Conservation (phyloP, 1,284 basidiomycete genomes). For the Mycena sp. region DNA sequence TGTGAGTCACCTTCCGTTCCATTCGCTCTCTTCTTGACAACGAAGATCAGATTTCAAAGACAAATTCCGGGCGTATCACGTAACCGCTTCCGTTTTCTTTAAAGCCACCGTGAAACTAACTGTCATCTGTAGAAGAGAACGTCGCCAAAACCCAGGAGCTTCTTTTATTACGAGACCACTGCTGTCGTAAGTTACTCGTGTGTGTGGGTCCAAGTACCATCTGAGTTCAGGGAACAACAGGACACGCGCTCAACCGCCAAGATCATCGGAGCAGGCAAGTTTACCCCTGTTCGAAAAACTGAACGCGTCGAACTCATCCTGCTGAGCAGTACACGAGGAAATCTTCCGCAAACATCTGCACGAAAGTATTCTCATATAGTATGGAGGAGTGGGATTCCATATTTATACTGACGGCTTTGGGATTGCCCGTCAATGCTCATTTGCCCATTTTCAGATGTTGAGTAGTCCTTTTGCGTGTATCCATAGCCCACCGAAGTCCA, state of each 20-base stretch:
- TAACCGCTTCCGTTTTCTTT: neutral
- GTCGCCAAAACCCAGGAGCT: conserved; percentile 23
- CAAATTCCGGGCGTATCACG: conserved; percentile 29
- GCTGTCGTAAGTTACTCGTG: conserved; percentile 19
- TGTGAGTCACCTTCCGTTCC: conserved; percentile 14
- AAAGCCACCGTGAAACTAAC: neutral
- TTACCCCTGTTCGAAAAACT: neutral
- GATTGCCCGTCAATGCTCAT: too few species aligned
- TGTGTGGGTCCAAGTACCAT: neutral
- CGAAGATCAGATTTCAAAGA: conserved; percentile 29
- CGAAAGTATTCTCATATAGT: conserved; percentile 28
- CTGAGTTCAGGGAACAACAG: neutral
- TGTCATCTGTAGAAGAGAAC: conserved; percentile 16
- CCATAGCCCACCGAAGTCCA: neutral
- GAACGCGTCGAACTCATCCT: conserved; percentile 30
- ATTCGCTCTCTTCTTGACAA: neutral
- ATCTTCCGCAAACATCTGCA: conserved; percentile 30
- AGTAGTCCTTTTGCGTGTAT: neutral
- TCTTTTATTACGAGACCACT: conserved; percentile 31
- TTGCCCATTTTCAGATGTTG: too few species aligned
- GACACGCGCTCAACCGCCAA: conserved; percentile 30
- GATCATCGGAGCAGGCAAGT: conserved; percentile 27
- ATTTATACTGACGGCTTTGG: too few species aligned
- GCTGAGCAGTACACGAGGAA: conserved; percentile 28
- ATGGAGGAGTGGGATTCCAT: neutral